Conservation (phyloP, 306 rosid species). For the Begonia peltatifolia region DNA sequence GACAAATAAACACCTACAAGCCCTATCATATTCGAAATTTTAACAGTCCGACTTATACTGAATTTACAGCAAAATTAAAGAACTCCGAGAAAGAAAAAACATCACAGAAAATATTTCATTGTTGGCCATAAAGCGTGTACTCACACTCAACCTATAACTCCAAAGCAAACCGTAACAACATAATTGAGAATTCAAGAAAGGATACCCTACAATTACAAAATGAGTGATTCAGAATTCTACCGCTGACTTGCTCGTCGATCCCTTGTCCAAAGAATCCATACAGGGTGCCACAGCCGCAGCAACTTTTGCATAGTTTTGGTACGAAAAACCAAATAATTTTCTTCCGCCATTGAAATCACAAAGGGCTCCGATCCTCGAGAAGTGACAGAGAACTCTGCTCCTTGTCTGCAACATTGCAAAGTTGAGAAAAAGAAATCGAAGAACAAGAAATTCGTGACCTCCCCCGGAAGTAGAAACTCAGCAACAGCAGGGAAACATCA, state of each 20-base stretch:
- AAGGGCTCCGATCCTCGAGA: slow-evolving; percentile 33
- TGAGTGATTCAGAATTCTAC: slow-evolving; percentile 15
- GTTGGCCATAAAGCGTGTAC: too few species aligned
- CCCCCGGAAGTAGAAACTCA: too few species aligned
- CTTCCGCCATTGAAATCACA: slow-evolving; percentile 13
- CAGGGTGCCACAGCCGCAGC: slow-evolving; percentile 34
- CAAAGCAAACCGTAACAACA: background rate
- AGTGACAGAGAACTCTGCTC: slow-evolving; percentile 32
- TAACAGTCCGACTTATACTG: too few species aligned
- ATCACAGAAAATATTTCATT: too few species aligned
- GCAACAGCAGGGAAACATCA: too few species aligned
- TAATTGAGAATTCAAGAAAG: too few species aligned
- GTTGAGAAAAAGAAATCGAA: too few species aligned
- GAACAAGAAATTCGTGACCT: too few species aligned
- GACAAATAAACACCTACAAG: too few species aligned
- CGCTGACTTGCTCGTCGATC: slow-evolving; percentile 11
- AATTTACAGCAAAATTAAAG: too few species aligned
- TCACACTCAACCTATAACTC: background rate
- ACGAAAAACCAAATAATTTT: slow-evolving; percentile 12
- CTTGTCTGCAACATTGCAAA: slow-evolving; percentile 47
- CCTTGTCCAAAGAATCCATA: slow-evolving; percentile 16
- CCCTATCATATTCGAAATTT: too few species aligned
- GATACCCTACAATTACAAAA: background rate
- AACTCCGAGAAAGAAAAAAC: too few species aligned
- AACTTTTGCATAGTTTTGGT: slow-evolving; percentile 41